These are phyloP conservation scores for Myxozyma melibiosi DNA, from an alignment of 805 yeast species.

Conservation along the genomic window DNA sequence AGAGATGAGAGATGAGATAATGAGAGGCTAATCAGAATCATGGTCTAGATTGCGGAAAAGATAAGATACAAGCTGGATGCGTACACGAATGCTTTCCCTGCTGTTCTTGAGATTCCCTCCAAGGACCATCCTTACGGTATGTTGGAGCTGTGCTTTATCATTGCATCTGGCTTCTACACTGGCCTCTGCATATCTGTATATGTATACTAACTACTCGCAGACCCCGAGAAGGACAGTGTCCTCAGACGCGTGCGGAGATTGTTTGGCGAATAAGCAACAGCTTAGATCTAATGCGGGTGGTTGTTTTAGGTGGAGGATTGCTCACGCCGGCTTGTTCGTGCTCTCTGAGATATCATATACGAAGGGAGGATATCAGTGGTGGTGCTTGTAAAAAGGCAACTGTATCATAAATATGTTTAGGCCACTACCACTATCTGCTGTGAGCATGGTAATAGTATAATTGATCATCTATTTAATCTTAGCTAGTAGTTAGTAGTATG, in stretches of 20 bases:
- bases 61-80: conserved; percentile 81
- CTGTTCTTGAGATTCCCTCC: conserved; percentile 93
- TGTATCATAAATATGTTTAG: no score
- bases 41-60: conserved; percentile 67
- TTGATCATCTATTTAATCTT: no score
- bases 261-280: conserved; percentile 71
- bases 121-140: conserved; percentile 90
- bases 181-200: neutral
- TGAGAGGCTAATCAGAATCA: neutral
- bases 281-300: neutral
- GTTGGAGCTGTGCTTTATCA: neutral
- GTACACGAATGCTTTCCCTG: conserved; percentile 91
- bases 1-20: neutral
- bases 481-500: no score
- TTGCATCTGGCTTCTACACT: neutral
- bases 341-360: no score
- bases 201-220: conserved; percentile 41
- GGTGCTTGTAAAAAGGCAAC: no score
- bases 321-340: neutral
- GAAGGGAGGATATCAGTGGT: no score
- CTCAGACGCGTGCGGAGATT: conserved; percentile 91
- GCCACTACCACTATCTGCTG: no score
- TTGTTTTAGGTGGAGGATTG: neutral
- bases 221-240: conserved; percentile 96
- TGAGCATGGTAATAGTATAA: no score